Conservation (phyloP, 495 filamentous ascomycete species). For the Bryoglossum gracile region DNA sequence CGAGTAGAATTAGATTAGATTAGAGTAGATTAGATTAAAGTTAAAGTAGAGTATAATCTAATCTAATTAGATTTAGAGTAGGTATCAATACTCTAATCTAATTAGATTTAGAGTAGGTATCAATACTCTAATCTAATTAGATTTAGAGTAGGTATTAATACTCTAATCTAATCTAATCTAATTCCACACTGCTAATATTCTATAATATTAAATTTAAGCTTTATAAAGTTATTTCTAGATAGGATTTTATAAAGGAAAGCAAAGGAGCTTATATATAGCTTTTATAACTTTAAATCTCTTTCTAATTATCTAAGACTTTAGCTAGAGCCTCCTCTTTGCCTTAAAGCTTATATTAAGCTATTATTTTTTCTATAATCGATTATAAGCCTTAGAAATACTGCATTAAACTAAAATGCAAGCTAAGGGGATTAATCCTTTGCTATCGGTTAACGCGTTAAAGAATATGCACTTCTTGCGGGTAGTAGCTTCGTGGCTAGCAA, state of each 20-base stretch:
- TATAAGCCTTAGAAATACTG: neutral
- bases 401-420: neutral
- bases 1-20: too few species aligned
- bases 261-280: slow-evolving; percentile 1
- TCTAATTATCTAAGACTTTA: neutral
- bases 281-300: neutral
- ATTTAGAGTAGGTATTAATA: too few species aligned
- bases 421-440: neutral
- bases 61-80: too few species aligned
- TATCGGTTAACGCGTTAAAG: neutral
- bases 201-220: slow-evolving; percentile 4
- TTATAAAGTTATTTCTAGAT: slow-evolving; percentile 4
- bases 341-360: neutral
- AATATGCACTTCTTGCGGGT: slow-evolving; percentile 4
- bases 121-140: too few species aligned
- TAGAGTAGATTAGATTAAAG: too few species aligned
- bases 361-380: neutral
- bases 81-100: too few species aligned
- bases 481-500: slow-evolving; percentile 7
- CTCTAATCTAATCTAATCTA: too few species aligned
- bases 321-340: neutral
- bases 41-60: too few species aligned
- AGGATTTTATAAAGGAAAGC: slow-evolving; percentile 5
- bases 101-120: too few species aligned
- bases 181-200: too few species aligned